Conservation (phyloP, 1,139 yeast genomes). For the Suhomyces choctaworum region DNA sequence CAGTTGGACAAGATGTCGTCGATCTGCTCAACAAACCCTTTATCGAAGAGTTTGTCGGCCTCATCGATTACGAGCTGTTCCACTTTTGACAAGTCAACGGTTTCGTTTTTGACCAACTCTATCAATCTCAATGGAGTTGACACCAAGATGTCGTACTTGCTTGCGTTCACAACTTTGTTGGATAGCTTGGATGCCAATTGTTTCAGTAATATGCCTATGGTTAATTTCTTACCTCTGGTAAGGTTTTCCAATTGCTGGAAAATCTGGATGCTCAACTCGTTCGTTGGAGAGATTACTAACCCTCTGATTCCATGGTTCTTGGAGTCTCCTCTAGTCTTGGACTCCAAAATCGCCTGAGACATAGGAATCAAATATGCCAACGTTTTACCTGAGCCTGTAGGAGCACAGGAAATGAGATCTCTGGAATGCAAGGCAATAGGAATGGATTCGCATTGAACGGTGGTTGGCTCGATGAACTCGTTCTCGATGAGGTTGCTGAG, state of each 20-base stretch:
- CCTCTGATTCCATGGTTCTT: constrained; percentile 62
- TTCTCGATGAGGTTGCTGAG: constrained; percentile 64
- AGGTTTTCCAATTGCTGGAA: constrained; percentile 66
- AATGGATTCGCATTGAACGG: constrained; percentile 85
- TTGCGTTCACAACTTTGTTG: constrained; percentile 53
- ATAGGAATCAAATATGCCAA: constrained; percentile 84
- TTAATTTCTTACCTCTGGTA: constrained; percentile 55
- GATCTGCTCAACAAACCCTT: constrained; percentile 88
- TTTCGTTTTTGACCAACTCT: constrained; percentile 67
- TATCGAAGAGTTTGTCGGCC: constrained; percentile 91
- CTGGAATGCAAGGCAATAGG: constrained; percentile 66
- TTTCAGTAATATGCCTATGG: constrained; percentile 70
- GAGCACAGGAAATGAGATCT: constrained; percentile 86
- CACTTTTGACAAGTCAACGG: constrained; percentile 59
- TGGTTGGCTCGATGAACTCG: constrained; percentile 82
- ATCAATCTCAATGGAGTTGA: constrained; percentile 88
- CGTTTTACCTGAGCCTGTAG: constrained; percentile 93
- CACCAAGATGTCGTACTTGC: constrained; percentile 77
- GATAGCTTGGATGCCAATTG: constrained; percentile 71
- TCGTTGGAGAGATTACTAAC: constrained; percentile 84
- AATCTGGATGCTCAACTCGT: constrained; percentile 84
- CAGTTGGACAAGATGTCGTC: constrained; percentile 79
- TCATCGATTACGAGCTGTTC: constrained; percentile 86
- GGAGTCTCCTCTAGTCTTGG: constrained; percentile 20
- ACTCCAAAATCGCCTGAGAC: constrained; percentile 52